These are phyloP conservation scores for Cinnamomum micranthum DNA, from an alignment of 164 flowering plant genomes.

Conservation along the genomic window DNA sequence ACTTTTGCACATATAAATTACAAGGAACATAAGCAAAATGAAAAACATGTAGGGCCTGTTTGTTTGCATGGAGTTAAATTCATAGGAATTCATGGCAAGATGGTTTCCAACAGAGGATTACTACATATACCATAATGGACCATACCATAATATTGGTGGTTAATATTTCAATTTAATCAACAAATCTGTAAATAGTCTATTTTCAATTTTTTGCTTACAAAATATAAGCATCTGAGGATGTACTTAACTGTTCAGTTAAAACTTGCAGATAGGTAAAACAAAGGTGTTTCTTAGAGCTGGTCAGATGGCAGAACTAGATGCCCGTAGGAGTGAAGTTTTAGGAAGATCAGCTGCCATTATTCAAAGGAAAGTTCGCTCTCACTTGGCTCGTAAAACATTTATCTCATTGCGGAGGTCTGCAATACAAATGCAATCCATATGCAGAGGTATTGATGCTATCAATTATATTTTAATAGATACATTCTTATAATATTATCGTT, in stretches of 20 bases:
- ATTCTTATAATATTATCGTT: neutral
- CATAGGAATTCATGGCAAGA: no score
- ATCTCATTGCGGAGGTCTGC: constrained; percentile 49
- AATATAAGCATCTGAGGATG: neutral
- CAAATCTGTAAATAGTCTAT: no score
- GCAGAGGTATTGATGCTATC: constrained; percentile 61
- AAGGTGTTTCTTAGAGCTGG: constrained; percentile 98
- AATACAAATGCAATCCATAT: constrained; percentile 67
- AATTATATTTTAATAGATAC: neutral
- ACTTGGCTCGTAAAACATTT: constrained; percentile 63
- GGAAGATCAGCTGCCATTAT: constrained; percentile 92
- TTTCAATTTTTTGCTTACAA: no score
- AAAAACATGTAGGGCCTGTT: no score
- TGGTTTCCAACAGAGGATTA: no score
- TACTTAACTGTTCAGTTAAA: neutral
- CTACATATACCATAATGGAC: no score
- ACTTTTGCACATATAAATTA: no score
- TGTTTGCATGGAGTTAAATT: no score
- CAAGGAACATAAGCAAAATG: no score
- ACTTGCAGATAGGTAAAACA: constrained; percentile 89
- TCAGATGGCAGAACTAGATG: constrained; percentile 96
- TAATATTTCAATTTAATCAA: no score
- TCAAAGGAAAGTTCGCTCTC: constrained; percentile 88
- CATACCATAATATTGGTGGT: no score
- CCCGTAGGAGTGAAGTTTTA: constrained; percentile 74